These are phyloP conservation scores for Candida tibetensis DNA, from an alignment of 805 yeast species.

Conservation along the genomic window DNA sequence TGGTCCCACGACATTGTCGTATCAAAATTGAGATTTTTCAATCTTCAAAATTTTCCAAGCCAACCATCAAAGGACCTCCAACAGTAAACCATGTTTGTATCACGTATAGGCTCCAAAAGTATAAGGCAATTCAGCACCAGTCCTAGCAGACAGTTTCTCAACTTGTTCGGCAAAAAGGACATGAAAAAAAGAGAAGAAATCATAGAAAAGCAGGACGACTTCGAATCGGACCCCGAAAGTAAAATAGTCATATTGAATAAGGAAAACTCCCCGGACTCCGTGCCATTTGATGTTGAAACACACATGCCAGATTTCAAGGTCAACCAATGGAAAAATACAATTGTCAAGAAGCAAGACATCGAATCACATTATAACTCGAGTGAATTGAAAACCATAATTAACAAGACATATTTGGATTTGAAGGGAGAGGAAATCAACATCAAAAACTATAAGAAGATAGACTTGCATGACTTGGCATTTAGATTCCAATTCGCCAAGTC, in stretches of 20 bases:
- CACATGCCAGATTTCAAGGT: conserved; percentile 38
- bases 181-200: conserved; percentile 33
- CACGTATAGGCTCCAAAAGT: conserved; percentile 1
- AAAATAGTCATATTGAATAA: conserved; percentile 36
- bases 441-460: conserved; percentile 12
- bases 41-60: neutral
- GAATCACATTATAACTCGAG: conserved; percentile 27
- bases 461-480: conserved; percentile 41
- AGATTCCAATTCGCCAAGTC: conserved; percentile 50
- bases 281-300: conserved; percentile 22
- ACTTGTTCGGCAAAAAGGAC: conserved; percentile 33
- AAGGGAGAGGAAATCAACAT: conserved; percentile 15
- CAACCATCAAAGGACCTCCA: neutral
- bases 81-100: neutral
- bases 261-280: conserved; percentile 32
- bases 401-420: conserved; percentile 22
- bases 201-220: conserved; percentile 38
- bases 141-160: conserved; percentile 22
- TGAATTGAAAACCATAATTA: conserved; percentile 23
- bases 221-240: conserved; percentile 28
- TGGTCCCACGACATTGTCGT: neutral
- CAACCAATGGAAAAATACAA: conserved; percentile 33
- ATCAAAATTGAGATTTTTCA: too few relatives aligned
- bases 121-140: conserved; percentile 11
- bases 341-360: conserved; percentile 23